These are phyloP conservation scores for Phytopythium oedochilum DNA, from an alignment of 352 stramenopile species.

Conservation along the genomic window DNA sequence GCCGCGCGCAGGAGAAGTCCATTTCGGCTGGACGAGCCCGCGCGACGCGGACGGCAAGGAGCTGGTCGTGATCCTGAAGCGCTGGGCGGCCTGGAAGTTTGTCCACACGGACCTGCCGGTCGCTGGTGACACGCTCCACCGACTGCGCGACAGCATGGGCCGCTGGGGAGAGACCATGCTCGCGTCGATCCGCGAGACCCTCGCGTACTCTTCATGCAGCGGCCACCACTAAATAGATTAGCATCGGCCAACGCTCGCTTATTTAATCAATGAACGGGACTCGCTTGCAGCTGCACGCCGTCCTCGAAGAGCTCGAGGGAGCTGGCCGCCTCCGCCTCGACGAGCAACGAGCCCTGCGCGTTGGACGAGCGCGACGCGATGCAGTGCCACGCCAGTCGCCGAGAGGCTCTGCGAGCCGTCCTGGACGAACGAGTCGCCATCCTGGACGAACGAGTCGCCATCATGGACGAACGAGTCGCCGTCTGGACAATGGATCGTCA, in stretches of 20 bases:
- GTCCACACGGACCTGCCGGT: slow-evolving; percentile 18
- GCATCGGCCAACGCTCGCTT: too few species aligned
- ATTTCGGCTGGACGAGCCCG: not conserved
- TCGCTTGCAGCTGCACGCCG: too few species aligned
- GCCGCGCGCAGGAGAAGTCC: not conserved
- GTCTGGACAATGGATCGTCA: slow-evolving; percentile 1
- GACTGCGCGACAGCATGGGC: slow-evolving; percentile 14
- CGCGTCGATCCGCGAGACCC: slow-evolving; percentile 19
- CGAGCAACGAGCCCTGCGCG: not conserved
- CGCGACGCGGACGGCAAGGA: slow-evolving; percentile 4
- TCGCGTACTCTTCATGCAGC: slow-evolving; percentile 4
- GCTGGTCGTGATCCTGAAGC: slow-evolving; percentile 15
- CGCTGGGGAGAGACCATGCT: slow-evolving; percentile 17
- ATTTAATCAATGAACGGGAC: too few species aligned
- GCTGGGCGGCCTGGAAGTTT: slow-evolving; percentile 20
- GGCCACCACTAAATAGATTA: not conserved
- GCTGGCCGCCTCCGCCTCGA: slow-evolving; percentile 1
- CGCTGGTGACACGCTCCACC: slow-evolving; percentile 9
- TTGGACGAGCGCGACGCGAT: slow-evolving; percentile 2
- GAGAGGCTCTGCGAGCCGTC: not conserved
- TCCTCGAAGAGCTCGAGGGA: slow-evolving; percentile 2
- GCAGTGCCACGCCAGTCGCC: not conserved
- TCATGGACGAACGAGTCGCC: slow-evolving; percentile 3
- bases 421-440: not conserved
- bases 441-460: slow-evolving; percentile 1